A percentile compares a stretch with the other conserved stretches of the same genome.
Conservation (phyloP, 352 stramenopile genomes). For the Thalassiosira hispida region DNA sequence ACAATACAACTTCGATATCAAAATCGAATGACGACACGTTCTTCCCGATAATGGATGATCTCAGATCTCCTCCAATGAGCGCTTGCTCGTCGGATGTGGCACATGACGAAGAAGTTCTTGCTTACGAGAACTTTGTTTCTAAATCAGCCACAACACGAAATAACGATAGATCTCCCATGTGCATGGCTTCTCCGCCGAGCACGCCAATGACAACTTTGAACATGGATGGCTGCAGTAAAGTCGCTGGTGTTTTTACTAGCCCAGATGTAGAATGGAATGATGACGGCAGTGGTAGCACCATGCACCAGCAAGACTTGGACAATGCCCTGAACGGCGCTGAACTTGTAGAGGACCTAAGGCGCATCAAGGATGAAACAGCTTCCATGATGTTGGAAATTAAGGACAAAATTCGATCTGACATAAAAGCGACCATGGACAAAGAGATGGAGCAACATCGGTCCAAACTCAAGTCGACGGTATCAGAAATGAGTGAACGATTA, state of each 20-base stretch:
- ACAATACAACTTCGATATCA: background rate
- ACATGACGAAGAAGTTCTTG: constrained; percentile 2
- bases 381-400: constrained; percentile 31
- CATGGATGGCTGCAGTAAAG: background rate
- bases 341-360: constrained; percentile 19
- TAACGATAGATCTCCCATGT: background rate
- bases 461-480: constrained; percentile 19
- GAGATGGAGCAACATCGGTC: constrained; percentile 24
- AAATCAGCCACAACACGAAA: background rate
- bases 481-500: constrained; percentile 17
- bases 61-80: constrained; percentile 27
- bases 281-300: constrained; percentile 1
- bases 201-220: constrained; percentile 4
- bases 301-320: constrained; percentile 5
- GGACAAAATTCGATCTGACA: constrained; percentile 14
- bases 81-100: background rate
- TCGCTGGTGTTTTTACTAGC: background rate
- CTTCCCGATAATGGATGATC: constrained; percentile 35
- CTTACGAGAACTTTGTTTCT: background rate
- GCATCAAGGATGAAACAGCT: constrained; percentile 40
- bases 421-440: constrained; percentile 17
- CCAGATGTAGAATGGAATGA: constrained; percentile 11
- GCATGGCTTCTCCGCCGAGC: constrained; percentile 17
- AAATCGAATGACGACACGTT: constrained; percentile 10
- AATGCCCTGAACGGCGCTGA: constrained; percentile 1